These are phyloP conservation scores for Coemansia sp. DNA, from an alignment of 192 early-diverging fungal species.

Conservation along the genomic window DNA sequence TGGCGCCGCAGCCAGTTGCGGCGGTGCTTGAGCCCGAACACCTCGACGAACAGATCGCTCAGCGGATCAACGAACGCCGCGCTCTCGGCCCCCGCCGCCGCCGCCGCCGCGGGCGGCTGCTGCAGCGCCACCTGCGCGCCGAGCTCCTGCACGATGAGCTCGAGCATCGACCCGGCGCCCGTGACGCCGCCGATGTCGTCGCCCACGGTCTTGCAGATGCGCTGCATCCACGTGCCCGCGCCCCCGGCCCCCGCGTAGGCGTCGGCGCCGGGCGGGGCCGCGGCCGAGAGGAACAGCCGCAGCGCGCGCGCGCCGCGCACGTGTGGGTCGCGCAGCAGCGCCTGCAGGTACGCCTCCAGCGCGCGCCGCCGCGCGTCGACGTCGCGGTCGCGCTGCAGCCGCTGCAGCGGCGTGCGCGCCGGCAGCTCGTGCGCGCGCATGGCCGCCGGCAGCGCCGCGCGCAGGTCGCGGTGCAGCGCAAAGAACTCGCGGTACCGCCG, in stretches of 20 bases:
- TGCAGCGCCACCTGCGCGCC: constrained; percentile 58
- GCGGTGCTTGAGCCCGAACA: constrained; percentile 86
- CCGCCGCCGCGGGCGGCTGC: constrained; percentile 9
- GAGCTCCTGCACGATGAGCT: constrained; percentile 64
- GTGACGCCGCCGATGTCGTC: constrained; percentile 68
- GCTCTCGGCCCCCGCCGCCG: constrained; percentile 4
- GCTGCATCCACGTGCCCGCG: constrained; percentile 44
- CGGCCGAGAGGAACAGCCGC: constrained; percentile 64
- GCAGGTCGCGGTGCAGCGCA: constrained; percentile 69
- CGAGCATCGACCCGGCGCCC: constrained; percentile 65
- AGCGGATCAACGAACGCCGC: constrained; percentile 64
- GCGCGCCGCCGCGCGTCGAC: constrained; percentile 65
- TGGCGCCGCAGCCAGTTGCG: constrained; percentile 87
- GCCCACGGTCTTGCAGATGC: constrained; percentile 71
- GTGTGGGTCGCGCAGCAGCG: constrained; percentile 50
- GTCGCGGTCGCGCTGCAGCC: constrained; percentile 54
- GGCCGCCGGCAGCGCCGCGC: constrained; percentile 40
- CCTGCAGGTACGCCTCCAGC: constrained; percentile 72
- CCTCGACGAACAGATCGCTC: constrained; percentile 80
- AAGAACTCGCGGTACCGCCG: constrained; percentile 85
- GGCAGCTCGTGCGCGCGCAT: constrained; percentile 71
- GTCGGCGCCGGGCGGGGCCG: constrained; percentile 18
- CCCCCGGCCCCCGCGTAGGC: not conserved
- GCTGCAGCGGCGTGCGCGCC: constrained; percentile 59
- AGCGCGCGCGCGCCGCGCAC: constrained; percentile 63